Conservation (phyloP, 768 basidiomycete species). For the Mycena crocata region DNA sequence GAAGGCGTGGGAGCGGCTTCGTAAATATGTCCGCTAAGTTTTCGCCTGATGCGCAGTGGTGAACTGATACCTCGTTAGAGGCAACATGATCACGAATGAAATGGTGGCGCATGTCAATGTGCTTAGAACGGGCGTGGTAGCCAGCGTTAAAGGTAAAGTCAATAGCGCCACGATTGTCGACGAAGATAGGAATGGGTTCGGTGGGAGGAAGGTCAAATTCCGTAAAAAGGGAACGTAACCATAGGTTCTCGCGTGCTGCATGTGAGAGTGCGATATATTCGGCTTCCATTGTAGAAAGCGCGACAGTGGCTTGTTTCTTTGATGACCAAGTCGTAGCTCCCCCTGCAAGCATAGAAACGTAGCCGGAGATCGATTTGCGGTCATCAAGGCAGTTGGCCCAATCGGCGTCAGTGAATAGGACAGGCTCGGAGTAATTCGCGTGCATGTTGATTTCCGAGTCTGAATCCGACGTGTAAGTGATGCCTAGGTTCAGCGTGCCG, state of each 20-base stretch:
- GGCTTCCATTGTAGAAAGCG: conserved; percentile 52
- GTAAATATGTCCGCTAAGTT: conserved; percentile 48
- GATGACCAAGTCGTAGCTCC: conserved; percentile 50
- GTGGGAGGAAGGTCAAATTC: conserved; percentile 25
- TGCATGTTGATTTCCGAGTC: not conserved
- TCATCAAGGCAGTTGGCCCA: conserved; percentile 38
- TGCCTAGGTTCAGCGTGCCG: conserved; percentile 26
- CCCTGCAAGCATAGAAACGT: conserved; percentile 43
- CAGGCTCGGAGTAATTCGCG: not conserved
- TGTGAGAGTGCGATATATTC: conserved; percentile 52
- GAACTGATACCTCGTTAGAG: conserved; percentile 33
- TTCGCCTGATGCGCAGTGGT: conserved; percentile 38
- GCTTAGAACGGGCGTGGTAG: conserved; percentile 31
- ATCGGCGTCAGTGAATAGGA: conserved; percentile 39
- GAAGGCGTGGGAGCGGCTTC: conserved; percentile 34
- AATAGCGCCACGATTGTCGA: conserved; percentile 44
- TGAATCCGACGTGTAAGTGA: conserved; percentile 17
- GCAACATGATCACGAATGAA: conserved; percentile 42
- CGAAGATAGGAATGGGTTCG: conserved; percentile 31
- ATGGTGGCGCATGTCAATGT: conserved; percentile 50
- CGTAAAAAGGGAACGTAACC: conserved; percentile 37
- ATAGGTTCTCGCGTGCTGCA: conserved; percentile 44
- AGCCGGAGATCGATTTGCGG: conserved; percentile 47
- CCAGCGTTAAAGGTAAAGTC: conserved; percentile 16
- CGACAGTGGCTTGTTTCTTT: conserved; percentile 48